A percentile compares a stretch with the other conserved stretches of the same genome.
Conservation (phyloP, 306 rosid species). For the Biancaea sappan region DNA sequence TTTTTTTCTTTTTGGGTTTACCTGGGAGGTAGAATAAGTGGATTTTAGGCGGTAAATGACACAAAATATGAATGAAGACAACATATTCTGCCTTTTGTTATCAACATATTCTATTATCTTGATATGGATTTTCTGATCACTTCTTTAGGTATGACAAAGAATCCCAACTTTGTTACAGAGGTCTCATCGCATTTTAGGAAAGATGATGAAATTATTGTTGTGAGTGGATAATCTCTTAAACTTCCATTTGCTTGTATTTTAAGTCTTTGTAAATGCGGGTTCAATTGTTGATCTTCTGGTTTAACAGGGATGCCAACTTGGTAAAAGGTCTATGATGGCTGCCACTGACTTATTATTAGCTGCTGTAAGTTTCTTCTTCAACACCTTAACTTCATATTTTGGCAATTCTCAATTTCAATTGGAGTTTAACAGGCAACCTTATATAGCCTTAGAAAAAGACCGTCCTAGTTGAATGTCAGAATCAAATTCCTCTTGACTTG, state of each 20-base stretch:
- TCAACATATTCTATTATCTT: background rate
- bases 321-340: conserved; percentile 69
- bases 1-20: background rate
- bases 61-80: background rate
- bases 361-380: conserved; percentile 46
- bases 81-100: background rate
- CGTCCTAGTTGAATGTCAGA: conserved; percentile 28
- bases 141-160: conserved; percentile 70
- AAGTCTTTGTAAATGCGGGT: background rate
- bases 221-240: conserved; percentile 41
- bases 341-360: conserved; percentile 66
- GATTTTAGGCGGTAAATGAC: background rate
- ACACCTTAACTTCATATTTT: conserved; percentile 6
- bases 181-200: conserved; percentile 63
- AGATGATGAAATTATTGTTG: conserved; percentile 81
- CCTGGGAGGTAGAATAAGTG: background rate
- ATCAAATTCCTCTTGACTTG: too few relatives aligned
- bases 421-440: conserved; percentile 26
- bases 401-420: conserved; percentile 6
- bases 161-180: conserved; percentile 59
- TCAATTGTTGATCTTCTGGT: background rate
- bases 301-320: conserved; percentile 63
- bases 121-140: background rate
- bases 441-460: background rate
- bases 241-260: background rate